Conservation (phyloP, 768 basidiomycete species). For the Artomyces pyxidatus region DNA sequence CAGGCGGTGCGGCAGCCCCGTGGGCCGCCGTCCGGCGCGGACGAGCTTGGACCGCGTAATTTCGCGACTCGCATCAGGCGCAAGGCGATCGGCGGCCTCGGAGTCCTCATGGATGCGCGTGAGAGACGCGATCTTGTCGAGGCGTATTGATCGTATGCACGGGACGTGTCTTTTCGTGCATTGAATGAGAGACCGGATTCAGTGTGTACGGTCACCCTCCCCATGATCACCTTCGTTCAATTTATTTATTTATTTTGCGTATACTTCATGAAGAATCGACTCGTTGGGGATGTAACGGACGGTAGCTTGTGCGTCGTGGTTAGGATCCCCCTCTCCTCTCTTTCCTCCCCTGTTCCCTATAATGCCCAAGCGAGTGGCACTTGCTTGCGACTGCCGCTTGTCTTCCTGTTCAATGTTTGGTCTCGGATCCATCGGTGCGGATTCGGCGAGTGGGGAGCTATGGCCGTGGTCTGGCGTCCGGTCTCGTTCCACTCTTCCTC, state of each 20-base stretch:
- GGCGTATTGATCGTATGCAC: constrained; percentile 12
- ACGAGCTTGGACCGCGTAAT: constrained; percentile 83
- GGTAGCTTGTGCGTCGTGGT: constrained; percentile 3
- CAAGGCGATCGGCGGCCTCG: constrained; percentile 76
- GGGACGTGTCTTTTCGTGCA: not conserved
- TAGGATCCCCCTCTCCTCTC: constrained; percentile 1
- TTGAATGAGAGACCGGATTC: too few relatives aligned
- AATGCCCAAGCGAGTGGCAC: too few relatives aligned
- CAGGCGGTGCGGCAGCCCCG: constrained; percentile 79
- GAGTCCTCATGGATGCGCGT: constrained; percentile 71
- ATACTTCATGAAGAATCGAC: constrained; percentile 9
- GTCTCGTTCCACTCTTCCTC: constrained; percentile 9
- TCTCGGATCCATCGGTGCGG: too few relatives aligned
- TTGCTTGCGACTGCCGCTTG: too few relatives aligned
- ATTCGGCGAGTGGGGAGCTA: too few relatives aligned
- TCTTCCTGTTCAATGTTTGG: too few relatives aligned
- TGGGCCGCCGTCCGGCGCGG: constrained; percentile 79
- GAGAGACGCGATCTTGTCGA: constrained; percentile 53
- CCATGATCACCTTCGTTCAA: constrained; percentile 14
- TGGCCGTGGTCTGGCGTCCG: too few relatives aligned
- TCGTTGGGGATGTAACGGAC: constrained; percentile 4
- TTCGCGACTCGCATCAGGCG: constrained; percentile 82
- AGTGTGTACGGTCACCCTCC: too few relatives aligned
- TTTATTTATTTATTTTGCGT: constrained; percentile 13
- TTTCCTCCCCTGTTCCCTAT: constrained; percentile 2